These are phyloP conservation scores for Mycena crocata DNA, from an alignment of 768 basidiomycete species.

Conservation along the genomic window DNA sequence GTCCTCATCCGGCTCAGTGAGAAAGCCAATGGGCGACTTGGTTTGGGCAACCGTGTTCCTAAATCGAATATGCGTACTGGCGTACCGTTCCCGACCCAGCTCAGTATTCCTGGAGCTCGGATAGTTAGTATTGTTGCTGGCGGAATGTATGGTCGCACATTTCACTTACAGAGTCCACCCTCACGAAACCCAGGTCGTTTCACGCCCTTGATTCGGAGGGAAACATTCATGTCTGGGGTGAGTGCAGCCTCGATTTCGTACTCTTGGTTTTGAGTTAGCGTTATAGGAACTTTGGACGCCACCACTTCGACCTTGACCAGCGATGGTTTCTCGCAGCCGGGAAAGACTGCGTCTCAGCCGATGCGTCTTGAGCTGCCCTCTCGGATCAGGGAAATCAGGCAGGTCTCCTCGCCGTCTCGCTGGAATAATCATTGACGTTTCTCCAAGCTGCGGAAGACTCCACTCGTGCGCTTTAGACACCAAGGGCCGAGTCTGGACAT, in stretches of 20 bases:
- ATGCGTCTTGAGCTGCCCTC: slow-evolving; percentile 69
- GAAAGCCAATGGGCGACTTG: slow-evolving; percentile 71
- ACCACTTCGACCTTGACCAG: slow-evolving; percentile 48
- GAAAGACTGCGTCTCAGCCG: slow-evolving; percentile 63
- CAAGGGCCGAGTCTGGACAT: slow-evolving; percentile 74
- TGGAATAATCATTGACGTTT: not conserved
- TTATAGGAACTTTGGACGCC: slow-evolving; percentile 78
- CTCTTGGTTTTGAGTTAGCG: too few relatives aligned
- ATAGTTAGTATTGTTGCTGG: slow-evolving; percentile 83
- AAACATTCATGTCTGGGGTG: slow-evolving; percentile 85
- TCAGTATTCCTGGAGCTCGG: slow-evolving; percentile 68
- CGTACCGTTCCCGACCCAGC: slow-evolving; percentile 73
- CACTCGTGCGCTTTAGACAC: slow-evolving; percentile 77
- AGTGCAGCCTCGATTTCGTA: too few relatives aligned
- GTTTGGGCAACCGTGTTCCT: slow-evolving; percentile 52
- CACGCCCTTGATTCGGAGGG: slow-evolving; percentile 86
- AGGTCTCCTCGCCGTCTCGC: slow-evolving; percentile 19
- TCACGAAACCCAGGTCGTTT: slow-evolving; percentile 72
- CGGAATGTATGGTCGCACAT: slow-evolving; percentile 68
- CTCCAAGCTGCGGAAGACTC: slow-evolving; percentile 77
- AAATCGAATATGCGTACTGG: slow-evolving; percentile 42
- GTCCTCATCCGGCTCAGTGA: slow-evolving; percentile 57
- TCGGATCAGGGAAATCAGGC: slow-evolving; percentile 76
- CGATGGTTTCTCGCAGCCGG: slow-evolving; percentile 69
- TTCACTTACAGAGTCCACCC: not conserved